Percentiles rank a stretch among this genome's conserved stretches.
These are phyloP conservation scores for Botryotinia calthae DNA, from an alignment of 2,329 filamentous ascomycete genomes.

Conservation along the genomic window DNA sequence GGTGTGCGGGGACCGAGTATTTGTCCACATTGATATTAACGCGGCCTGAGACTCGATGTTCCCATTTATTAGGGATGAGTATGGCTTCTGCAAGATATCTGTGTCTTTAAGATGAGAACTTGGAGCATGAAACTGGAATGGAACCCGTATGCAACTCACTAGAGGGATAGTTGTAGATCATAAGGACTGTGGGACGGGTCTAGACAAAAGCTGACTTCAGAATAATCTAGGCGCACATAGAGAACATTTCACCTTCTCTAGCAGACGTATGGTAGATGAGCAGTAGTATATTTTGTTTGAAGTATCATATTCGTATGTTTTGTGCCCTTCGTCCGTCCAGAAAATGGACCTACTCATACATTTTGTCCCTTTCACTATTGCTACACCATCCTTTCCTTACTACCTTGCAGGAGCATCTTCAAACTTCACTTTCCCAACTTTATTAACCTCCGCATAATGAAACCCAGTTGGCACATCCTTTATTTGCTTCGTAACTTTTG, in stretches of 20 bases:
- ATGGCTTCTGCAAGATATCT: neutral
- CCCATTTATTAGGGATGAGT: neutral
- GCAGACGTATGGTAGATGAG: neutral
- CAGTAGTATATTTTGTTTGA: neutral
- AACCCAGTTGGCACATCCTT: constrained; percentile 46
- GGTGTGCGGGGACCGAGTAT: neutral
- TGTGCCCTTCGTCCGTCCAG: constrained; percentile 1
- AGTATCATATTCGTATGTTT: constrained; percentile 6
- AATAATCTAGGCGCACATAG: neutral
- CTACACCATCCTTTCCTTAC: neutral
- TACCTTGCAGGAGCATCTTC: constrained; percentile 30
- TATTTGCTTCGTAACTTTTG: constrained; percentile 34
- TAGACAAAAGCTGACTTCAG: constrained; percentile 10
- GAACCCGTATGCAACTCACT: too few species aligned
- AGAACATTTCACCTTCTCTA: neutral
- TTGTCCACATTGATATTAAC: neutral
- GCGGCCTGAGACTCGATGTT: neutral
- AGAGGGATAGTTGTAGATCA: neutral
- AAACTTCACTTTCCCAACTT: constrained; percentile 66
- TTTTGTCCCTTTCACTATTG: constrained; percentile 10
- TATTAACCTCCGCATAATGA: constrained; percentile 55
- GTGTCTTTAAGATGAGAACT: too few species aligned
- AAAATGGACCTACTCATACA: constrained; percentile 5
- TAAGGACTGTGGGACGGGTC: neutral
- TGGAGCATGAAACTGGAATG: neutral